A percentile compares a stretch with the other conserved stretches of the same genome.
Conservation (phyloP, 1,284 basidiomycete species). For the Uromyces viciae-fabae region DNA sequence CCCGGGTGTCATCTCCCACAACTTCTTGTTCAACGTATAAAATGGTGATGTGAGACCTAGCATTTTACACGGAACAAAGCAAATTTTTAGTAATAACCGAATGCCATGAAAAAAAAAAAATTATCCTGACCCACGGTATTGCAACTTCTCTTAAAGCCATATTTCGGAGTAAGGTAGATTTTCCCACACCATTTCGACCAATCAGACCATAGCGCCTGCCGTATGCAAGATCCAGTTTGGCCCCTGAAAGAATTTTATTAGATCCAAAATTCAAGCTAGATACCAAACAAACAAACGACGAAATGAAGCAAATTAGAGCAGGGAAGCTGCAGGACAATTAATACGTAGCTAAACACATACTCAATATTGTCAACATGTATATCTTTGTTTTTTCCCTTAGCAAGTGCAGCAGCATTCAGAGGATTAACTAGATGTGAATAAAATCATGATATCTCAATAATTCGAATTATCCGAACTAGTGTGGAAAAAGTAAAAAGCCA, state of each 20-base stretch:
- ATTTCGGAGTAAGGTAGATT: conserved; percentile 92
- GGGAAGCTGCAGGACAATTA: conserved; percentile 48
- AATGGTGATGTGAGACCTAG: conserved; percentile 77
- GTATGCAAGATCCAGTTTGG: conserved; percentile 49
- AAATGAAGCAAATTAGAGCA: not conserved
- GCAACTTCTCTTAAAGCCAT: conserved; percentile 93
- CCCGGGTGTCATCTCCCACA: conserved; percentile 83
- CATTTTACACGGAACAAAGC: not conserved
- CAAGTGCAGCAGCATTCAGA: conserved; percentile 70
- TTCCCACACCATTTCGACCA: conserved; percentile 79
- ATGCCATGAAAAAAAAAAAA: not conserved
- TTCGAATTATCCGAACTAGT: not conserved
- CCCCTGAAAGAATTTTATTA: conserved; percentile 79
- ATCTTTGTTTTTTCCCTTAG: conserved; percentile 94
- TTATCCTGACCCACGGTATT: conserved; percentile 61
- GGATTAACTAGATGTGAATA: conserved; percentile 74
- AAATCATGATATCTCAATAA: not conserved
- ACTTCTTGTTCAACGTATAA: conserved; percentile 98
- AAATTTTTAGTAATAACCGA: not conserved
- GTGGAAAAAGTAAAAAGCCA: not conserved
- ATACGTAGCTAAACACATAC: not conserved
- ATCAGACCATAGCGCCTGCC: conserved; percentile 59
- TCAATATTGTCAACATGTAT: conserved; percentile 94
- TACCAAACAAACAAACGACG: not conserved
- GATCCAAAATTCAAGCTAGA: conserved; percentile 75